Percentiles rank a stretch among this genome's conserved stretches.
Conservation (phyloP, 139 green algal species). For the Ulvella scutata region DNA sequence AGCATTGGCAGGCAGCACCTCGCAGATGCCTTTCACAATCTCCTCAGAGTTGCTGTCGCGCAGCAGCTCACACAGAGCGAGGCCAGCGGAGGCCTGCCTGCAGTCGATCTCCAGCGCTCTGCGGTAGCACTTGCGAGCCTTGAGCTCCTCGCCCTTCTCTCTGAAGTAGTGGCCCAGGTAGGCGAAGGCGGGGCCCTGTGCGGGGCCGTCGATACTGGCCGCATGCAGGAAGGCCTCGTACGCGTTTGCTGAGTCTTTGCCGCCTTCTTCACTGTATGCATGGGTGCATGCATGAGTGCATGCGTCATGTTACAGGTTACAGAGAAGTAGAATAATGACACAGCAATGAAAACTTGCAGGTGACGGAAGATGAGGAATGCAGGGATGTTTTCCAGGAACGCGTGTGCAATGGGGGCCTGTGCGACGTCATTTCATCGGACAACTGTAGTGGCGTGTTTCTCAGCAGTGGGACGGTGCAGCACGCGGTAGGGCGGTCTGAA, state of each 20-base stretch:
- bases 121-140: constrained; percentile 50
- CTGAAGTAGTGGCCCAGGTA: constrained; percentile 42
- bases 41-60: not conserved
- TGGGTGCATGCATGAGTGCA: not conserved
- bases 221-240: constrained; percentile 24
- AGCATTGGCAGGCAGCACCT: not conserved
- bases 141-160: constrained; percentile 18
- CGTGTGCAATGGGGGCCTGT: too few relatives aligned
- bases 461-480: too few relatives aligned
- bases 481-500: too few relatives aligned
- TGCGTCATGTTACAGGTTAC: not conserved
- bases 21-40: not conserved
- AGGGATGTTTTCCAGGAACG: not conserved
- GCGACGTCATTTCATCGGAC: too few relatives aligned
- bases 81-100: constrained; percentile 18
- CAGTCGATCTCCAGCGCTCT: constrained; percentile 50
- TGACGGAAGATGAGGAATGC: not conserved
- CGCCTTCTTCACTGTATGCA: constrained; percentile 5
- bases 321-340: not conserved
- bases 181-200: constrained; percentile 44
- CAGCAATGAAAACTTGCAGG: not conserved
- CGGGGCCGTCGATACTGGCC: constrained; percentile 26
- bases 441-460: too few relatives aligned
- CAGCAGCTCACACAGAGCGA: constrained; percentile 12
- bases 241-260: constrained; percentile 3